Percentiles rank a stretch among this genome's conserved stretches.
These are phyloP conservation scores for Auricularia sp. DNA, from an alignment of 768 basidiomycete genomes.

Conservation along the genomic window DNA sequence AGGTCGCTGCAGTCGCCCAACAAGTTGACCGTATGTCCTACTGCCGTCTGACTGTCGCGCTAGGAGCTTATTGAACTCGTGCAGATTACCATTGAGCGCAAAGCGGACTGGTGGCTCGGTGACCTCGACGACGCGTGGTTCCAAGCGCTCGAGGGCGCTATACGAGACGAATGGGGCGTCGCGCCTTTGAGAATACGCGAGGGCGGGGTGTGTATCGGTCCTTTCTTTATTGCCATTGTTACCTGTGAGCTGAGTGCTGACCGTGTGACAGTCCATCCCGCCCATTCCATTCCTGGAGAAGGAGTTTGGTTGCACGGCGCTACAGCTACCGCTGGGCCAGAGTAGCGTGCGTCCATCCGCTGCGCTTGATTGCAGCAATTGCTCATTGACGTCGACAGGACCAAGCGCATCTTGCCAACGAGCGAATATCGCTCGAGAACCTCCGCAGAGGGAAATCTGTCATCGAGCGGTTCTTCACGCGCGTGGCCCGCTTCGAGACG, in stretches of 20 bases:
- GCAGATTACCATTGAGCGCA: constrained; percentile 71
- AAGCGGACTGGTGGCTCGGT: constrained; percentile 95
- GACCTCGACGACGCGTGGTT: constrained; percentile 80
- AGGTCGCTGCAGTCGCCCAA: constrained; percentile 56
- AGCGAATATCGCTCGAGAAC: constrained; percentile 79
- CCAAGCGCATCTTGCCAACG: constrained; percentile 89
- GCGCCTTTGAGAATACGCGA: constrained; percentile 83
- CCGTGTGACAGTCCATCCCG: constrained; percentile 65
- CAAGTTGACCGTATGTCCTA: constrained; percentile 47
- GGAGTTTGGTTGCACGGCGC: constrained; percentile 75
- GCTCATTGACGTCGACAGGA: constrained; percentile 37
- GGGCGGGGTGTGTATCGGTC: constrained; percentile 61
- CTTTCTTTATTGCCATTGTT: background rate
- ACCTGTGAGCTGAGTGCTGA: constrained; percentile 3
- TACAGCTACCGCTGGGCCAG: constrained; percentile 93
- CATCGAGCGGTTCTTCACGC: constrained; percentile 49
- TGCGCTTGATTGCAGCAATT: constrained; percentile 5
- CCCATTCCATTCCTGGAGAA: constrained; percentile 91
- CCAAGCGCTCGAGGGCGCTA: constrained; percentile 70
- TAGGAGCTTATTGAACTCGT: background rate
- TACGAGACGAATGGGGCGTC: constrained; percentile 79
- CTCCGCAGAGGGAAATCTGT: constrained; percentile 69
- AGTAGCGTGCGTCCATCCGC: constrained; percentile 51
- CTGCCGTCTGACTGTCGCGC: background rate
- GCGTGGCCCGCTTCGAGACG: background rate